A percentile compares a stretch with the other conserved stretches of the same genome.
Evolutionary conservation across 2,329 filamentous ascomycete genomes (phyloP).

Genomic region (Xylariales sp.): DNA sequence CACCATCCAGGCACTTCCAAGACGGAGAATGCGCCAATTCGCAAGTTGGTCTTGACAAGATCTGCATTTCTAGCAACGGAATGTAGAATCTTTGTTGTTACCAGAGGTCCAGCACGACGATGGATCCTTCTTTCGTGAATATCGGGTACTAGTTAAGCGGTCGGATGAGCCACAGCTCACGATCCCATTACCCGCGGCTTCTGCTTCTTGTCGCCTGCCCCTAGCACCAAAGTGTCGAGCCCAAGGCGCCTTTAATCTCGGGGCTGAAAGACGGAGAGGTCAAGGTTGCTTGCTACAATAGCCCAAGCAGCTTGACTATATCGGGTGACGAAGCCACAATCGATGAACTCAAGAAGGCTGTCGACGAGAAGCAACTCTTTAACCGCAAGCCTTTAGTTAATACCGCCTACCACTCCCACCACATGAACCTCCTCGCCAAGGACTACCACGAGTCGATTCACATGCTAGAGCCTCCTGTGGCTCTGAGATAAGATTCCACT

Average conservation of each 20-base stretch:
- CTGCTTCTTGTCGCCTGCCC: too few species aligned
- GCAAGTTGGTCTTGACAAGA: too few species aligned
- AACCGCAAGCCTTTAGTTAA: slow-evolving; percentile 44
- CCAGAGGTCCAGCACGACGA: too few species aligned
- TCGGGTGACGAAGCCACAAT: slow-evolving; percentile 43
- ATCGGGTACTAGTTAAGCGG: too few species aligned
- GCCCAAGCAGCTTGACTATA: slow-evolving; percentile 44
- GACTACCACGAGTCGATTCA: slow-evolving; percentile 37
- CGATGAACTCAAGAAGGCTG: slow-evolving; percentile 34
- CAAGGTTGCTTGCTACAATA: slow-evolving; percentile 46
- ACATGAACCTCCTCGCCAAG: slow-evolving; percentile 47
- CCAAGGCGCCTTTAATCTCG: slow-evolving; percentile 26
- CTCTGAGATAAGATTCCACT: slow-evolving; percentile 38
- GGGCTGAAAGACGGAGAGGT: slow-evolving; percentile 28
- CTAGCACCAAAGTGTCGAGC: too few species aligned
- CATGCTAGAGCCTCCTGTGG: slow-evolving; percentile 24
- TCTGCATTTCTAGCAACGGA: too few species aligned
- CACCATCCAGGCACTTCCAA: slow-evolving; percentile 8
- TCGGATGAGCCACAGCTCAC: too few species aligned
- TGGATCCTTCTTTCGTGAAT: too few species aligned
- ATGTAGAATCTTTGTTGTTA: too few species aligned
- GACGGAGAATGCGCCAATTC: slow-evolving; percentile 8
- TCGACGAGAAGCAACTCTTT: slow-evolving; percentile 41
- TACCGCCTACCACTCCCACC: slow-evolving; percentile 49
- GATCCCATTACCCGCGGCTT: too few species aligned